Conservation (phyloP, 257 asterid species). For the Echium plantagineum region DNA sequence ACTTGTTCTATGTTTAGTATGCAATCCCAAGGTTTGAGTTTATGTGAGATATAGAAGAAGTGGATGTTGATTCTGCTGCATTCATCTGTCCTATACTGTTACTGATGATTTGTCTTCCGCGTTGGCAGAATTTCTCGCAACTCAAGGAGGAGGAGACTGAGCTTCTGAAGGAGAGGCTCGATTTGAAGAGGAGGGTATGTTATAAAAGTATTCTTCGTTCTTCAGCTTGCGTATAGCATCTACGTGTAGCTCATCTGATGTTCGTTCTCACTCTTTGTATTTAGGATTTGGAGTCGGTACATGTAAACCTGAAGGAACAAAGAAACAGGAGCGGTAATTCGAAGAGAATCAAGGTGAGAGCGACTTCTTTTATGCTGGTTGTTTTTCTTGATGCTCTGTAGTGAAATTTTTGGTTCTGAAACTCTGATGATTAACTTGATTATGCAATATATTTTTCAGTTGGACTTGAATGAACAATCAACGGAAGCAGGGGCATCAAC, state of each 20-base stretch:
- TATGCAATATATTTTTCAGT: conserved; percentile 10
- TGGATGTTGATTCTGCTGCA: not conserved
- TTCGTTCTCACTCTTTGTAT: not conserved
- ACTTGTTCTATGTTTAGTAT: no score
- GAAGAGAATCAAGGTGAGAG: conserved; percentile 28
- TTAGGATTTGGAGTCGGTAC: conserved; percentile 23
- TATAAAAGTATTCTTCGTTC: not conserved
- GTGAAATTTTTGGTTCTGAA: no score
- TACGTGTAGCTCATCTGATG: not conserved
- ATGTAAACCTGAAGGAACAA: conserved; percentile 17
- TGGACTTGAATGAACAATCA: conserved; percentile 21
- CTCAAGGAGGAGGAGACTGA: conserved; percentile 27
- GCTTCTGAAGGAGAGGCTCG: conserved; percentile 20
- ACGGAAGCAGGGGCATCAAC: conserved; percentile 1
- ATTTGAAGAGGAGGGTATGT: conserved; percentile 1
- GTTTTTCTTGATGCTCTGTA: no score
- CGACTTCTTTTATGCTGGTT: not conserved
- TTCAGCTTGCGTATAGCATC: not conserved
- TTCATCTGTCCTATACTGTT: not conserved
- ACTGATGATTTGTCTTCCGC: not conserved
- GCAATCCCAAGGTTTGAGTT: no score
- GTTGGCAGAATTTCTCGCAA: conserved; percentile 15
- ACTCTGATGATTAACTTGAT: not conserved
- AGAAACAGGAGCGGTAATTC: conserved; percentile 17
- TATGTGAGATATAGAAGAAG: no score